Conservation (phyloP, 345 rosid species). For the Melastoma malabathricum region DNA sequence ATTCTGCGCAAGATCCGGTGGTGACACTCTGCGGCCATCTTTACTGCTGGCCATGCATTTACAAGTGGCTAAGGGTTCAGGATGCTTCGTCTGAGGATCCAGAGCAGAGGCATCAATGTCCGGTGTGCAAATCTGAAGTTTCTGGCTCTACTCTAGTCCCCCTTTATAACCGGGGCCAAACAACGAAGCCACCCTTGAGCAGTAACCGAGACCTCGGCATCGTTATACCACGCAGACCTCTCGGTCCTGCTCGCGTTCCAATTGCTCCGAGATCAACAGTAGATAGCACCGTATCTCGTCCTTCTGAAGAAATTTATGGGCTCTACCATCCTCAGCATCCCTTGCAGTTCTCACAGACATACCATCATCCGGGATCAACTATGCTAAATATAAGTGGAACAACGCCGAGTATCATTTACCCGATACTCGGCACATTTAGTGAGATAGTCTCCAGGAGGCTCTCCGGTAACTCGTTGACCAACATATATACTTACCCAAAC, state of each 20-base stretch:
- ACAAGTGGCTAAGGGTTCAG: slow-evolving; percentile 69
- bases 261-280: slow-evolving; percentile 16
- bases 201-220: slow-evolving; percentile 21
- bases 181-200: slow-evolving; percentile 14
- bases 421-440: slow-evolving; percentile 47
- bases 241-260: slow-evolving; percentile 20
- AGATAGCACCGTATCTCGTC: slow-evolving; percentile 6
- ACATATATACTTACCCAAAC: slow-evolving; percentile 35
- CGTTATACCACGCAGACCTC: slow-evolving; percentile 39
- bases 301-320: slow-evolving; percentile 15
- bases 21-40: slow-evolving; percentile 90
- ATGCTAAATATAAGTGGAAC: slow-evolving; percentile 22
- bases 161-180: slow-evolving; percentile 61
- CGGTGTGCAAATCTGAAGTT: slow-evolving; percentile 79
- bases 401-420: slow-evolving; percentile 23
- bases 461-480: slow-evolving; percentile 39
- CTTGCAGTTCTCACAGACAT: slow-evolving; percentile 17
- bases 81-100: slow-evolving; percentile 15
- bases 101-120: slow-evolving; percentile 50
- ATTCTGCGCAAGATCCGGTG: slow-evolving; percentile 69
- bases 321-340: slow-evolving; percentile 12
- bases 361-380: slow-evolving; percentile 22
- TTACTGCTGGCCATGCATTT: slow-evolving; percentile 92
- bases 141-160: slow-evolving; percentile 62
- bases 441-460: slow-evolving; percentile 53